Percentiles rank a stretch among this genome's conserved stretches.
Evolutionary conservation across 129 eudicot species (phyloP).

Genomic region (Flaveria trinervia): DNA sequence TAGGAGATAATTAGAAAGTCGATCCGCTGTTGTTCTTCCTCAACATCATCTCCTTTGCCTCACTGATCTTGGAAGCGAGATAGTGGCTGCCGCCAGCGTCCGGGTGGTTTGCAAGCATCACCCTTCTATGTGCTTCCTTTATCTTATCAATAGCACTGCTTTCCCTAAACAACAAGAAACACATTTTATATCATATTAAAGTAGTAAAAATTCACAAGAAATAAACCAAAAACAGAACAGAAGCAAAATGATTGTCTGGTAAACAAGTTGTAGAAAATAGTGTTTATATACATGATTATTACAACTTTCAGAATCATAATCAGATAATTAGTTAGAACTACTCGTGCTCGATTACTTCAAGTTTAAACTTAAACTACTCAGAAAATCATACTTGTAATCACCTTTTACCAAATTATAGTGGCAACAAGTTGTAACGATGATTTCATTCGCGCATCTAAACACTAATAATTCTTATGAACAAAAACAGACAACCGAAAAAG

Average conservation of each 20-base stretch:
- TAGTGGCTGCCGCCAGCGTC: slow-evolving; percentile 82
- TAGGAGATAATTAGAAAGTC: slow-evolving; percentile 34
- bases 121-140: slow-evolving; percentile 73
- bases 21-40: slow-evolving; percentile 52
- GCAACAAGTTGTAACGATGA: not conserved
- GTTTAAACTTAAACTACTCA: not conserved
- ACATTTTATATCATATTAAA: not conserved
- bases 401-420: not conserved
- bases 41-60: slow-evolving; percentile 70
- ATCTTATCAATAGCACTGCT: slow-evolving; percentile 58
- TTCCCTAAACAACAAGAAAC: slow-evolving; percentile 44
- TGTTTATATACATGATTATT: not conserved
- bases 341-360: too few relatives aligned
- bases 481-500: not conserved
- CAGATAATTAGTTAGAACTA: not conserved
- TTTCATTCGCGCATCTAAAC: not conserved
- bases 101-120: slow-evolving; percentile 85
- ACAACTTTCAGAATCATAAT: not conserved
- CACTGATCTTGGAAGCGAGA: slow-evolving; percentile 75
- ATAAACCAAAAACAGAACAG: not conserved
- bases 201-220: not conserved
- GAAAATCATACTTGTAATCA: not conserved
- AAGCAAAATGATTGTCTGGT: not conserved
- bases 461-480: not conserved
- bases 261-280: not conserved